Evolutionary conservation across 352 stramenopile species (phyloP).

Genomic region (Phytopythium sindhum): DNA sequence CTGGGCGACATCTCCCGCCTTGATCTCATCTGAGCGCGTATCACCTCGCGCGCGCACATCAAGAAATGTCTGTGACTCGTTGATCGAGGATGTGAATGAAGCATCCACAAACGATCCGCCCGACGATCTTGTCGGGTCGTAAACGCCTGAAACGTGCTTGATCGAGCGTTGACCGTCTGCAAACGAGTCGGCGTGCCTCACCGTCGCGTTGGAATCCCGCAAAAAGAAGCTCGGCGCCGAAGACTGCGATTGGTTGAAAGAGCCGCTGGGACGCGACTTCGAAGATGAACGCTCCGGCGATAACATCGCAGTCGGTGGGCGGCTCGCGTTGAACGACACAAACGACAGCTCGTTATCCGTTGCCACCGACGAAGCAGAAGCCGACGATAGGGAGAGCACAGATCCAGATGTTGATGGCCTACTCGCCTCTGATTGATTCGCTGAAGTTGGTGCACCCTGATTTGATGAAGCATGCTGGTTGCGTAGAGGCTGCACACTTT

Average conservation of each 20-base stretch:
- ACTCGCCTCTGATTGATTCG: background rate
- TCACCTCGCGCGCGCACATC: background rate
- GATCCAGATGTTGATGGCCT: conserved; percentile 11
- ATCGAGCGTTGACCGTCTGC: background rate
- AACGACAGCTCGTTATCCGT: conserved; percentile 25
- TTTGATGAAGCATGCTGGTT: conserved; percentile 4
- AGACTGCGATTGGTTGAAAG: background rate
- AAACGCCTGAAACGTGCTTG: background rate
- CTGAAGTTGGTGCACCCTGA: background rate
- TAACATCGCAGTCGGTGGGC: conserved; percentile 1
- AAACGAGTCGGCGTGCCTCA: background rate
- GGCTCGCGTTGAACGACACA: conserved; percentile 19
- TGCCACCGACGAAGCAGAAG: conserved; percentile 15
- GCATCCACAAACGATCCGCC: conserved; percentile 4
- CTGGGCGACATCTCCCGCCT: conserved; percentile 22
- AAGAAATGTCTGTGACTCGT: background rate
- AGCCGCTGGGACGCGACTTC: background rate
- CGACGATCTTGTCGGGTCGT: background rate
- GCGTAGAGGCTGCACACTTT: conserved; percentile 2
- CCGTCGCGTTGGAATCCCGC: background rate
- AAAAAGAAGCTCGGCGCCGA: background rate
- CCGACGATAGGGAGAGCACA: conserved; percentile 12
- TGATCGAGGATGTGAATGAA: conserved; percentile 1
- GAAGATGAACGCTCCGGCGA: background rate
- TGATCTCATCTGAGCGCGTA: conserved; percentile 24